Evolutionary conservation across 768 basidiomycete species (phyloP), one percentile per base, ranked within the genome.

Genomic region (Mycena galopus): DNA sequence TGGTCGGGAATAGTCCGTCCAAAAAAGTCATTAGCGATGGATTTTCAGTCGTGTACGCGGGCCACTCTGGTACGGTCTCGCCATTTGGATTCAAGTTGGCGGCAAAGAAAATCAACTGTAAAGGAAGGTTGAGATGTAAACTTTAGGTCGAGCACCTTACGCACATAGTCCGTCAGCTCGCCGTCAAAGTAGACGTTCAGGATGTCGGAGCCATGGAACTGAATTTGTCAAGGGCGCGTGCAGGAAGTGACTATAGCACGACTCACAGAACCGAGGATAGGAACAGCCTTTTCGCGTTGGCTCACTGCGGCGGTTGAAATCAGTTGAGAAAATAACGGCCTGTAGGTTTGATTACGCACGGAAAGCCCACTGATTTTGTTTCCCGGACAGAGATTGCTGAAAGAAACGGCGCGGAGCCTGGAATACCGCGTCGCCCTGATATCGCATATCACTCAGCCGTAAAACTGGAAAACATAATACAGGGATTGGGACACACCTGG

Each of bases 401-500:
- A 91, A 86, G 75, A 86, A 85, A 17, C 87, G 81, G 25, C 88
- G 82, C 21, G 89, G 88, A 0, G 82, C 88, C 35, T 89, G 87
- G 78, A 90, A 89, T 1, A 84, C 81, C 11, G 76, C 78, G 60
- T 91, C 90, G 0, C 88, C 89, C 66, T 47, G n/a, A 8, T 37
- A 11, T 71, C 19, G 33, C 30, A 21, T 12, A 27, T 51, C 32
- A 17, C 7, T 1, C 23, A 6, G 19, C 21, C 4, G 30, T 17
- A 33, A 14, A 23, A 9, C 44, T 35, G 4, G 4, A 44, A 32
- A 6, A 51, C 25, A n/a, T n/a, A n/a, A n/a, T n/a, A n/a, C n/a
- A 25, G 3, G 32, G 19, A 55, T n/a, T n/a, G 21, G 9, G 27
- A 67, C 14, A 1, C 12, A 60, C 75, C 50, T 76, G 73, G 61